phyloP scores from a whole-genome alignment of 2,329 filamentous ascomycete species.

The Ceratocystis lukuohia region DNA sequence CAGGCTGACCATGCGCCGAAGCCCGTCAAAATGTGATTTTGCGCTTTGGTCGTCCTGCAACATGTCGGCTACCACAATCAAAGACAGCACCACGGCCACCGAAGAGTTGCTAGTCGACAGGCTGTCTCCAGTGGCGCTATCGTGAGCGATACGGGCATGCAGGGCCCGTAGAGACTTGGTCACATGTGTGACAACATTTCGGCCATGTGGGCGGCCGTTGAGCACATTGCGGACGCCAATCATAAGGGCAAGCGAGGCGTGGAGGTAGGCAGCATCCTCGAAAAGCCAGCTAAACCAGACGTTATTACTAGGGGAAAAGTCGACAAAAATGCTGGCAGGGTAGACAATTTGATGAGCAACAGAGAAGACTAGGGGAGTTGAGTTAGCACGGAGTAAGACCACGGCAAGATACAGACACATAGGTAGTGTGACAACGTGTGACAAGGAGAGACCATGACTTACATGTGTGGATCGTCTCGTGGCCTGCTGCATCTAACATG shows the following conservation, averaged over 20 bases:
- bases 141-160: conserved; percentile 11
- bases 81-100: conserved; percentile 17
- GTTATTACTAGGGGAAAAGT: conserved; percentile 15
- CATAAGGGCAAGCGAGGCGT: conserved; percentile 18
- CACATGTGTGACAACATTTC: conserved; percentile 12
- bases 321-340: conserved; percentile 17
- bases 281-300: conserved; percentile 18
- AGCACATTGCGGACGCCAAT: conserved; percentile 19
- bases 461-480: conserved; percentile 17
- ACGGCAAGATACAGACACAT: not conserved
- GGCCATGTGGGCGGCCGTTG: conserved; percentile 15
- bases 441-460: not conserved
- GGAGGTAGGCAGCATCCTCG: conserved; percentile 15
- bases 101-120: conserved; percentile 12
- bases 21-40: conserved; percentile 17
- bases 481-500: conserved; percentile 1
- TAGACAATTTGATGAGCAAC: conserved; percentile 19
- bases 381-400: not conserved
- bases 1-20: conserved; percentile 17
- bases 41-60: conserved; percentile 16
- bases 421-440: not conserved
- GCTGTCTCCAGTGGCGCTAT: conserved; percentile 2
- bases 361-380: conserved; percentile 12
- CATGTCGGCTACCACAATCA: conserved; percentile 19
- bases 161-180: conserved; percentile 16